phyloP scores from a whole-genome alignment of 202 grass and related monocot species.

The Dendrocalamus latiflorus region DNA sequence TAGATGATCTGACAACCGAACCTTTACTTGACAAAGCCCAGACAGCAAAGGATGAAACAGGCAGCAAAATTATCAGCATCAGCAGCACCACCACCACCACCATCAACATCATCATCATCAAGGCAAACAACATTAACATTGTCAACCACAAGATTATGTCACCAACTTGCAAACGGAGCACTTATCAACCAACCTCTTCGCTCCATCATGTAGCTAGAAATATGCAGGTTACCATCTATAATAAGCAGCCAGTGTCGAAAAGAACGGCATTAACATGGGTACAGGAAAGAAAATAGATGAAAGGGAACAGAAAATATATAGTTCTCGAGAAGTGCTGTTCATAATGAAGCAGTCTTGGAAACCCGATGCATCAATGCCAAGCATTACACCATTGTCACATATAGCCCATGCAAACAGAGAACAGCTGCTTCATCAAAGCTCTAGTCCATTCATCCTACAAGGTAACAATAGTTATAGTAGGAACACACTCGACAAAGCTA shows the following conservation, averaged over 20 bases:
- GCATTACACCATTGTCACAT: neutral
- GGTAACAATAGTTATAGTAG: neutral
- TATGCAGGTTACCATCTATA: neutral
- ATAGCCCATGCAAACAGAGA: constrained; percentile 9
- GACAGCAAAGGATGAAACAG: neutral
- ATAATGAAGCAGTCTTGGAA: neutral
- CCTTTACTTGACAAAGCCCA: constrained; percentile 10
- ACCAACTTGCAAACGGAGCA: neutral
- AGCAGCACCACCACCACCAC: neutral
- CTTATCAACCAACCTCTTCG: neutral
- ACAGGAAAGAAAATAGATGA: neutral
- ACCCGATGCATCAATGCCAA: neutral
- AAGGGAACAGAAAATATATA: neutral
- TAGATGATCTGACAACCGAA: neutral
- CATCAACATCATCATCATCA: constrained; percentile 1
- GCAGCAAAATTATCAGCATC: neutral
- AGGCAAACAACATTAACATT: neutral
- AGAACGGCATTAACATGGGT: neutral
- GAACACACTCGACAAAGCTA: neutral
- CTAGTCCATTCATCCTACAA: constrained; percentile 11
- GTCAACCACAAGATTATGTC: neutral
- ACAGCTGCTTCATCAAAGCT: neutral
- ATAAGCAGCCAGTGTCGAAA: neutral
- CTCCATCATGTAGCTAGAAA: constrained; percentile 18
- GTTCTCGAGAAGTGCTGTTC: neutral